phyloP scores from a whole-genome alignment of 116 monocot genomes.

The Trichopus zeylanicus region DNA sequence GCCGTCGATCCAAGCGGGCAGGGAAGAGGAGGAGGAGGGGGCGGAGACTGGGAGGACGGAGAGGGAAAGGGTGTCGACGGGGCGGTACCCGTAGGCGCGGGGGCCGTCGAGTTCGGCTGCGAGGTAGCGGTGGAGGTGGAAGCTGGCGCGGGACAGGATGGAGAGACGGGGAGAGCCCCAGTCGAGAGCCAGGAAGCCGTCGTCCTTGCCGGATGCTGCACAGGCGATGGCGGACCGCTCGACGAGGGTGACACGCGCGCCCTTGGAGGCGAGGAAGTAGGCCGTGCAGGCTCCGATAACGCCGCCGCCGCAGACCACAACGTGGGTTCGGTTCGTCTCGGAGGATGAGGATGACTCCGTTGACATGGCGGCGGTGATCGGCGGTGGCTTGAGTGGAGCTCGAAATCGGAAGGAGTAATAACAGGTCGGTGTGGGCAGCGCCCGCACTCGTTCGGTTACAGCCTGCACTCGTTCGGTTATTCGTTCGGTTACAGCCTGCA shows the following conservation, averaged over 20 bases:
- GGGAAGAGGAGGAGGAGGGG: neutral
- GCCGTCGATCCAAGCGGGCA: slow-evolving; percentile 53
- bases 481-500: too few species aligned
- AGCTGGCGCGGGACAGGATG: slow-evolving; percentile 69
- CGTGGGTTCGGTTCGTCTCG: too few species aligned
- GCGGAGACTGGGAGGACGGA: slow-evolving; percentile 4
- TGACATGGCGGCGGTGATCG: neutral
- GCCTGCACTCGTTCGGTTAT: too few species aligned
- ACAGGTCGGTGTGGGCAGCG: too few species aligned
- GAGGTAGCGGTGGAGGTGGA: slow-evolving; percentile 59
- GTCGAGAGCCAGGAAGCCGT: slow-evolving; percentile 89
- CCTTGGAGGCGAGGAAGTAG: slow-evolving; percentile 57
- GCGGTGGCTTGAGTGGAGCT: too few species aligned
- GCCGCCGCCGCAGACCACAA: slow-evolving; percentile 76
- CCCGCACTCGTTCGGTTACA: too few species aligned
- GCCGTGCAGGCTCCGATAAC: slow-evolving; percentile 84
- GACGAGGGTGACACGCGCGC: slow-evolving; percentile 43
- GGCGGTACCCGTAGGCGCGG: slow-evolving; percentile 52
- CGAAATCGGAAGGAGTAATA: too few species aligned
- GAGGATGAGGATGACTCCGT: neutral
- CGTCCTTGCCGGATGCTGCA: slow-evolving; percentile 91
- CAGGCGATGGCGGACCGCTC: slow-evolving; percentile 71
- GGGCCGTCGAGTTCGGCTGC: slow-evolving; percentile 35
- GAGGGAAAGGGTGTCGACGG: slow-evolving; percentile 48
- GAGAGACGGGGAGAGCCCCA: slow-evolving; percentile 64